A percentile compares a stretch with the other conserved stretches of the same genome.
Conservation (phyloP, 768 basidiomycete genomes). For the Saitozyma podzolica region DNA sequence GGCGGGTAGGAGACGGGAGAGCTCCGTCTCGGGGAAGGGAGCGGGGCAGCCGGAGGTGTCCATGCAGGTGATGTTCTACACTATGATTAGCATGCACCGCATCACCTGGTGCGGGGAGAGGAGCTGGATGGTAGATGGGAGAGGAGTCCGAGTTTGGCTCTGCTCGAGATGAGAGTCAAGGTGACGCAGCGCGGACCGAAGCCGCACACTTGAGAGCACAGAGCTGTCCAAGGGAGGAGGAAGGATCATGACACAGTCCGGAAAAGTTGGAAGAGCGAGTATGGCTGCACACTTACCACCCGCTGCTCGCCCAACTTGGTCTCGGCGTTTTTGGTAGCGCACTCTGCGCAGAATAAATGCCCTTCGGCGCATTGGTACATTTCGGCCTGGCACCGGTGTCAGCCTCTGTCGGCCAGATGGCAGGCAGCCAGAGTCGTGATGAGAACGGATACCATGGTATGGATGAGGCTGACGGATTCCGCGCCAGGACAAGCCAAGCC, state of each 20-base stretch:
- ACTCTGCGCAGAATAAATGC: slow-evolving; percentile 78
- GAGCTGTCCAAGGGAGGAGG: background rate
- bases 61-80: slow-evolving; percentile 71
- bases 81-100: background rate
- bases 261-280: too few relatives aligned
- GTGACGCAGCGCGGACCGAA: too few relatives aligned
- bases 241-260: too few relatives aligned
- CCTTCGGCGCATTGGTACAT: slow-evolving; percentile 88
- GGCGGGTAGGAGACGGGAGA: slow-evolving; percentile 65
- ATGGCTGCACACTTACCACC: slow-evolving; percentile 26
- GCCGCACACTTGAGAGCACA: background rate
- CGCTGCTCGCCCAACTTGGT: slow-evolving; percentile 59
- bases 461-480: too few relatives aligned
- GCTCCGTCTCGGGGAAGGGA: slow-evolving; percentile 69
- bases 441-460: too few relatives aligned
- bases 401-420: too few relatives aligned
- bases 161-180: too few relatives aligned
- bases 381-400: slow-evolving; percentile 60
- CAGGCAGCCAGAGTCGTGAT: background rate
- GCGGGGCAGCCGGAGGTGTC: slow-evolving; percentile 69
- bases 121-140: slow-evolving; percentile 4
- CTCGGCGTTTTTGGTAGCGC: slow-evolving; percentile 69
- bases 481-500: background rate
- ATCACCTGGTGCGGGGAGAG: background rate
- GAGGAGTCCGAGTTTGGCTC: background rate